phyloP scores from a whole-genome alignment of 352 stramenopile genomes.

The Globisporangium radiosum region DNA sequence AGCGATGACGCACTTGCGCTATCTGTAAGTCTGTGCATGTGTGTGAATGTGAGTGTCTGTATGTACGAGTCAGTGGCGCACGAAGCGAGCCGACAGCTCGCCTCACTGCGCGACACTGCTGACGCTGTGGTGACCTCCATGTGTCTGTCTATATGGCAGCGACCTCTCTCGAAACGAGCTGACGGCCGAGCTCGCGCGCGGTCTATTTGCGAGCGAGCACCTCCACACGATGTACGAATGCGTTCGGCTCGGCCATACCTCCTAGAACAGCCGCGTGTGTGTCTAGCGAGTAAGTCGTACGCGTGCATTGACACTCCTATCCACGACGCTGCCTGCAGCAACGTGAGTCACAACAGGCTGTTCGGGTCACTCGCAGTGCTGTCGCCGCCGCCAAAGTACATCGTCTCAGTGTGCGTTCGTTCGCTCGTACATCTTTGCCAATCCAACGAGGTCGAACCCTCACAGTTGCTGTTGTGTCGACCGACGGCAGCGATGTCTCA shows the following conservation, averaged over 20 bases:
- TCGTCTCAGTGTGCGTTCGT: constrained; percentile 31
- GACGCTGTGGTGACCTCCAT: too few species aligned
- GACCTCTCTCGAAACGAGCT: constrained; percentile 48
- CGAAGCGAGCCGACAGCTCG: too few species aligned
- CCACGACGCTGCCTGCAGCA: constrained; percentile 16
- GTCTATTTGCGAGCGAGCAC: constrained; percentile 37
- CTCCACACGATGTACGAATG: constrained; percentile 40
- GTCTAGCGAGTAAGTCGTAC: not conserved
- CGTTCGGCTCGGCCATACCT: too few species aligned
- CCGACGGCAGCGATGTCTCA: constrained; percentile 38
- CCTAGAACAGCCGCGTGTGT: too few species aligned
- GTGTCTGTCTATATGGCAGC: not conserved
- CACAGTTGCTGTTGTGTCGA: not conserved
- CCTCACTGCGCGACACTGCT: too few species aligned
- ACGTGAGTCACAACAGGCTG: constrained; percentile 47
- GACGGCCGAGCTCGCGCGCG: constrained; percentile 20
- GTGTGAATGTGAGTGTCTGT: not conserved
- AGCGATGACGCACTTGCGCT: constrained; percentile 26
- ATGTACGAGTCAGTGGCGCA: too few species aligned
- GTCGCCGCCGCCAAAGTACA: constrained; percentile 20
- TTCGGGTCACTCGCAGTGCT: constrained; percentile 26
- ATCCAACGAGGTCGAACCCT: too few species aligned
- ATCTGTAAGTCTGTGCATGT: constrained; percentile 18
- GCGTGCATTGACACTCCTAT: not conserved
- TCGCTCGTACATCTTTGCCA: not conserved